phyloP scores from a whole-genome alignment of 768 basidiomycete genomes.

The Collybia mongolica region DNA sequence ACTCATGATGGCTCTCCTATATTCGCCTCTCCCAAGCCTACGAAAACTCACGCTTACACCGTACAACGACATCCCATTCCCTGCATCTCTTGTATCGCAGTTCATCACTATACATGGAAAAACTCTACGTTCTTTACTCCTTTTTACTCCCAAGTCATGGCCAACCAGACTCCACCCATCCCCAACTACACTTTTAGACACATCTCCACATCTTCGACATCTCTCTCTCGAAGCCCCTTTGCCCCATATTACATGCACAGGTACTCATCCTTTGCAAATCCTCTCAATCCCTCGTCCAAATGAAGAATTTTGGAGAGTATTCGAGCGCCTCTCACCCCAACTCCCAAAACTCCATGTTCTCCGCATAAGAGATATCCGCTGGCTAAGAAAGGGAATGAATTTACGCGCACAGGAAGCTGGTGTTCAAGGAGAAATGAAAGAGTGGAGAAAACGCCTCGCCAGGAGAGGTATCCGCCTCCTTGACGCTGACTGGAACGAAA shows the following conservation, averaged over 20 bases:
- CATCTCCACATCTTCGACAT: slow-evolving; percentile 58
- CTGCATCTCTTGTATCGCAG: slow-evolving; percentile 52
- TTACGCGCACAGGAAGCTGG: slow-evolving; percentile 68
- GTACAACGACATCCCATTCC: slow-evolving; percentile 65
- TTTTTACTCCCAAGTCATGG: slow-evolving; percentile 72
- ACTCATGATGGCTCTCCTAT: slow-evolving; percentile 57
- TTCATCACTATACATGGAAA: slow-evolving; percentile 63
- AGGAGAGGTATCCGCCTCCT: slow-evolving; percentile 60
- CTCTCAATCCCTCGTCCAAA: slow-evolving; percentile 78
- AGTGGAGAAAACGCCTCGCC: slow-evolving; percentile 65
- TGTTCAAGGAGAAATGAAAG: slow-evolving; percentile 77
- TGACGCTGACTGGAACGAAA: slow-evolving; percentile 71
- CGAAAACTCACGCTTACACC: slow-evolving; percentile 69
- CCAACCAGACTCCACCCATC: slow-evolving; percentile 59
- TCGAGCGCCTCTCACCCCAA: slow-evolving; percentile 54
- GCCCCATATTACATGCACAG: slow-evolving; percentile 41
- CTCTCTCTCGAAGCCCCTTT: slow-evolving; percentile 73
- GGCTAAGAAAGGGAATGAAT: slow-evolving; percentile 69
- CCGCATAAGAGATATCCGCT: slow-evolving; percentile 66
- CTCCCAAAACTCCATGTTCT: slow-evolving; percentile 58
- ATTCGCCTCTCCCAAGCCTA: slow-evolving; percentile 60
- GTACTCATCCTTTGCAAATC: slow-evolving; percentile 50
- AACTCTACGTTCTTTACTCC: slow-evolving; percentile 55
- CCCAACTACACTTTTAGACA: slow-evolving; percentile 43
- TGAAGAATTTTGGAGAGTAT: slow-evolving; percentile 49